Percentiles rank a stretch among this genome's conserved stretches.
phyloP scores from a whole-genome alignment of 108 stramenopile species.

The Schizochytrium sp. region DNA sequence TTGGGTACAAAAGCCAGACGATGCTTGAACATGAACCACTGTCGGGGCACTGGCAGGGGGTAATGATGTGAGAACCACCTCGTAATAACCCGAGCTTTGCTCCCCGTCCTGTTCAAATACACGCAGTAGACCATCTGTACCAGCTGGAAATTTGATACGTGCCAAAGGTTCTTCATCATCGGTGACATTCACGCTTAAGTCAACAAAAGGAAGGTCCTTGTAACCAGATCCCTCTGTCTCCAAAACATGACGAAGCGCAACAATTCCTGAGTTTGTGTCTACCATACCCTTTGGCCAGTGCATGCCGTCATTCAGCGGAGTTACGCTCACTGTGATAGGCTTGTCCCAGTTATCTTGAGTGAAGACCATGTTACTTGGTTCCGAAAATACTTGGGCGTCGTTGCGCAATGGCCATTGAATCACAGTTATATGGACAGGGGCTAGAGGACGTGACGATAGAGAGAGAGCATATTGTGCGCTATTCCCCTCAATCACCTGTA shows the following conservation, averaged over 20 bases:
- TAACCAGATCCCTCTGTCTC: not conserved
- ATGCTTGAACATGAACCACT: not conserved
- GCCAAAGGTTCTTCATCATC: not conserved
- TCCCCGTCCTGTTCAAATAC: conserved; percentile 21
- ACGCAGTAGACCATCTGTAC: not conserved
- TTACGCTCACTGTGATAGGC: not conserved
- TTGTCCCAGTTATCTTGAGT: conserved; percentile 8
- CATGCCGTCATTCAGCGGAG: conserved; percentile 14
- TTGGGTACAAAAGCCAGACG: conserved; percentile 36
- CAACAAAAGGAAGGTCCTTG: not conserved
- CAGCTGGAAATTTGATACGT: not conserved
- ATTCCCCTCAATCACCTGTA: not conserved
- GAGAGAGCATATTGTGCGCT: conserved; percentile 7
- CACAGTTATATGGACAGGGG: not conserved
- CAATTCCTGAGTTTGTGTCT: not conserved
- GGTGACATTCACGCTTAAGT: conserved; percentile 11
- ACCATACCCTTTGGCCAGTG: not conserved
- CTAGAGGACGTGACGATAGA: not conserved
- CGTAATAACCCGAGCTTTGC: not conserved
- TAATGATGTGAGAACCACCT: not conserved
- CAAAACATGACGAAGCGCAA: not conserved
- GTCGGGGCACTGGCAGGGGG: not conserved
- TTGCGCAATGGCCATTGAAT: not conserved
- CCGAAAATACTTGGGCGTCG: not conserved
- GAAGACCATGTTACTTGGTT: conserved; percentile 1